Percentiles rank a stretch among this genome's conserved stretches.
These are phyloP conservation scores for Aurantiochytrium sp. DNA, from an alignment of 108 stramenopile genomes.

Conservation along the genomic window DNA sequence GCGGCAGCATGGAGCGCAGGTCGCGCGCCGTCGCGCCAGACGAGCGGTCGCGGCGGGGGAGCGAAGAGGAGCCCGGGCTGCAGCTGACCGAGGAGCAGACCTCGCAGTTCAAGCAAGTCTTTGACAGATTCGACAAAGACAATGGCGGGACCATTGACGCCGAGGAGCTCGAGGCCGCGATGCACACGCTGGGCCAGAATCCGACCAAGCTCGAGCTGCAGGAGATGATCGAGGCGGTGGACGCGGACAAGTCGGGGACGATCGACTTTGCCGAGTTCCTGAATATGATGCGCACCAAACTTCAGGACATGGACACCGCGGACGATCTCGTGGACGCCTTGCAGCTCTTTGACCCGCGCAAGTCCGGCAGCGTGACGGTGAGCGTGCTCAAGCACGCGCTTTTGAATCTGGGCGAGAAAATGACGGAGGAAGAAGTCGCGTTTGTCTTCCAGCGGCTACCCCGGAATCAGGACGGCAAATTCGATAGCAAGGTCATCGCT, in stretches of 20 bases:
- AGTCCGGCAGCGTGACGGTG: not conserved
- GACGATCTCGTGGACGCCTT: slow-evolving; percentile 15
- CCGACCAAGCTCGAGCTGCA: not conserved
- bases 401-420: slow-evolving; percentile 4
- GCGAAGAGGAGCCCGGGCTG: not conserved
- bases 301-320: not conserved
- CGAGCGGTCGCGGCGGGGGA: too few relatives aligned
- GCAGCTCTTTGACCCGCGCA: not conserved
- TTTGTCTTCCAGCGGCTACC: not conserved
- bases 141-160: not conserved
- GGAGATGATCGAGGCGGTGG: slow-evolving; percentile 16
- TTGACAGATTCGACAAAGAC: slow-evolving; percentile 19
- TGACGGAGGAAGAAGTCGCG: slow-evolving; percentile 5
- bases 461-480: not conserved
- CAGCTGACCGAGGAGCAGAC: slow-evolving; percentile 11
- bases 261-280: slow-evolving; percentile 1
- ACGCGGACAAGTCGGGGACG: not conserved
- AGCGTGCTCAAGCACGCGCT: not conserved
- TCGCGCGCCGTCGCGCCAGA: too few relatives aligned
- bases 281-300: slow-evolving; percentile 7
- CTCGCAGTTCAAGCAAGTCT: not conserved
- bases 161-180: slow-evolving; percentile 2
- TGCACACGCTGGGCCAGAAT: not conserved
- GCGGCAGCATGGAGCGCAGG: too few relatives aligned
- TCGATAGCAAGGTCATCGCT: not conserved